Percentiles rank a stretch among this genome's conserved stretches.
phyloP scores from a whole-genome alignment of 345 rosid species.

The Eucalyptus victrix region DNA sequence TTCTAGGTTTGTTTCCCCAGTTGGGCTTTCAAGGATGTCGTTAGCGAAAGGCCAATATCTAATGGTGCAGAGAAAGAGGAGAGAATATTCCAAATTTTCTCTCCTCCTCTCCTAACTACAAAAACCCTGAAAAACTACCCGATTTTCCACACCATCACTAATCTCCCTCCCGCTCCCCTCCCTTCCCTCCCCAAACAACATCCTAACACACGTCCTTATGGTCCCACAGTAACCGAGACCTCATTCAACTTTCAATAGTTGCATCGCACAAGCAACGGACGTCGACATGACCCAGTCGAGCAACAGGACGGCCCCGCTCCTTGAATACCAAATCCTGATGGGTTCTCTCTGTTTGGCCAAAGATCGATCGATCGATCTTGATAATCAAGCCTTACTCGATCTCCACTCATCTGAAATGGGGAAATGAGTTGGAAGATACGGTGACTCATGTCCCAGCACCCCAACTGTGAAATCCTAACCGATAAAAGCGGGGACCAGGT shows the following conservation, averaged over 20 bases:
- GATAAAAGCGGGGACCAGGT: not conserved
- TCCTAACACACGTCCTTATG: not conserved
- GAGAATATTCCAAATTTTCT: not conserved
- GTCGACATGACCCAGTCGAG: not conserved
- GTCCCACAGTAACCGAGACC: not conserved
- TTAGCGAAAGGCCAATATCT: not conserved
- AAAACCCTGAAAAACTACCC: not conserved
- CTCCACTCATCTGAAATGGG: not conserved
- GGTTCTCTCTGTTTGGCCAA: not conserved
- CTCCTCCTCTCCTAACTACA: not conserved
- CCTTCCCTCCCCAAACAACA: not conserved
- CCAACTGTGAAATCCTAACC: not conserved
- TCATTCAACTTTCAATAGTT: not conserved
- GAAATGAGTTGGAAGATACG: not conserved
- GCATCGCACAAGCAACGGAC: not conserved
- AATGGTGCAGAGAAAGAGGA: not conserved
- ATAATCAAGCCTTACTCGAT: not conserved
- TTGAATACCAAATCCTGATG: not conserved
- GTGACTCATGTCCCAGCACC: not conserved
- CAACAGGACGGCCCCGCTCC: not conserved
- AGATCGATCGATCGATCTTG: not conserved
- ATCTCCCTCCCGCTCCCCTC: not conserved
- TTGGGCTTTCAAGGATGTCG: not conserved
- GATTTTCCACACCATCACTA: not conserved
- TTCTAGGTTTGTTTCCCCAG: not conserved